These are phyloP conservation scores for Odonthalia washingtoniensis DNA, from an alignment of 31 red algal genomes.

Conservation along the genomic window DNA sequence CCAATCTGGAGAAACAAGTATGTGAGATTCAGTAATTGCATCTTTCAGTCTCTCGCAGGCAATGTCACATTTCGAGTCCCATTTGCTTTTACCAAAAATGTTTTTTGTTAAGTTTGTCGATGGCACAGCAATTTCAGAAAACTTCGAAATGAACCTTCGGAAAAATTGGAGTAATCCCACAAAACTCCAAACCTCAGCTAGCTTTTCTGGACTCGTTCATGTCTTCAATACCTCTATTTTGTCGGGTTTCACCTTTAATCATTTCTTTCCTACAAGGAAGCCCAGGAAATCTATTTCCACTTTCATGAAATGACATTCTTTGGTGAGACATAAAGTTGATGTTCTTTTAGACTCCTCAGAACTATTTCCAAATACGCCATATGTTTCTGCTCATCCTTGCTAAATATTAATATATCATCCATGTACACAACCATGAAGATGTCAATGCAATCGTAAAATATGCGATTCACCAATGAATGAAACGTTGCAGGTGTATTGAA, in stretches of 20 bases:
- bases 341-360: neutral
- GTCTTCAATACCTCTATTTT: constrained; percentile 17
- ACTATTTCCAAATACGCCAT: neutral
- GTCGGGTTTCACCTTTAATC: constrained; percentile 4
- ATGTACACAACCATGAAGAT: neutral
- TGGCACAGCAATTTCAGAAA: constrained; percentile 40
- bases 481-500: constrained; percentile 11
- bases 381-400: neutral
- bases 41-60: constrained; percentile 3
- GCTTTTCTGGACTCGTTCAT: constrained; percentile 6
- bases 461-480: neutral
- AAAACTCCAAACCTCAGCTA: constrained; percentile 30
- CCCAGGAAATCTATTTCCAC: constrained; percentile 20
- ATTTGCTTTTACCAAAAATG: neutral
- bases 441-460: constrained; percentile 11
- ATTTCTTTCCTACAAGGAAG: neutral
- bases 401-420: constrained; percentile 6
- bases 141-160: constrained; percentile 34
- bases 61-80: constrained; percentile 11
- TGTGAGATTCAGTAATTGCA: neutral
- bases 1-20: constrained; percentile 13
- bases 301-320: constrained; percentile 26
- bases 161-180: constrained; percentile 27
- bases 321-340: constrained; percentile 27
- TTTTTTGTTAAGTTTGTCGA: constrained; percentile 42